Evolutionary conservation across 2,329 filamentous ascomycete genomes (phyloP), one percentile per base, ranked within the genome.

Genomic region (Diaporthe citriasiana): DNA sequence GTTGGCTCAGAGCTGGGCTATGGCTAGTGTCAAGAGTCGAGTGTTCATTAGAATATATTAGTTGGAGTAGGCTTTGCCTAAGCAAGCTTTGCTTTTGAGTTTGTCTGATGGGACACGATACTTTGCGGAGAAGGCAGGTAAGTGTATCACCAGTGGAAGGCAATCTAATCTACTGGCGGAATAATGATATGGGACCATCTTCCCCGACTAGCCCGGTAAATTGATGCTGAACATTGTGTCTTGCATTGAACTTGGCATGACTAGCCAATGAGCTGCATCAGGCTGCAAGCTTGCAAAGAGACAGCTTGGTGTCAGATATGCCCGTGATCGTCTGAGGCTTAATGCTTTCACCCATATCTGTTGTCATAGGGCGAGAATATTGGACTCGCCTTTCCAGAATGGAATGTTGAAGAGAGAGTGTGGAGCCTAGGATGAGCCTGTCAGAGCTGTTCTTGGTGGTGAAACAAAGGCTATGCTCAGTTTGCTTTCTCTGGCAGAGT

Each of bases 181-280:
- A 33, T 25, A 2, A 8, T n/a, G 2, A 25, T 33, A 65, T 65
- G 27, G 42, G 59, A 65, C 19, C 40, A 50, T 50, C 40, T 30
- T 4, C 25, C 25, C 35, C 25, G 17, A 17, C 40, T 47, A 47
- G 59, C 3, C 30, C 9, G 40, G 27, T 1, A 50, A 19, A 27
- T 15, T 13, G 13, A 9, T 3, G 59, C 10, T 47, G 59, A 30
- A 65, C 7, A 47, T 35, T n/a, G 27, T 33, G 59, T 25, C 40
- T 7, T n/a, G 59, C 59, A 47, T 63, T 63, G 59, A 63, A 19
- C 59, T 63, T 63, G 59, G 40, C 59, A 30, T 9, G 10, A n/a
- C 59, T 63, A 63, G 40, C 5, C 40, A 65, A 22, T 35, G 59
- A 47, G 59, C 25, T 65, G 33, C 27, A 45, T 10, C 7, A 22